Base-by-base conservation (phyloP, 805 yeast genomes). In the Blastobotrys parvus region DNA sequence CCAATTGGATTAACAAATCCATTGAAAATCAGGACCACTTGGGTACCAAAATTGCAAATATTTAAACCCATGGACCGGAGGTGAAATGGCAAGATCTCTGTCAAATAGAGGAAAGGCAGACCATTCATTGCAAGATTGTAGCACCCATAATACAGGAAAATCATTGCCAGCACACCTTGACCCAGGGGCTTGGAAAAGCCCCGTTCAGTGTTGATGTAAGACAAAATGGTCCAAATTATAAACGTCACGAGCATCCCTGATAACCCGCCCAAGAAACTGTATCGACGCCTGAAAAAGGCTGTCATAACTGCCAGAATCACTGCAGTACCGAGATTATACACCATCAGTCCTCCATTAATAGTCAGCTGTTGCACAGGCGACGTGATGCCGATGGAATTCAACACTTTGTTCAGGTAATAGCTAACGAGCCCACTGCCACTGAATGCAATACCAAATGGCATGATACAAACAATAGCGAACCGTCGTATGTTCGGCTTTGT, bases 381-480 rank as follows among this genome's bases (percentile, higher is more conserved):
- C 17, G 72, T 71, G 53, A 75, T 71, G 45, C 81, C 80, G 57
- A 76, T 72, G 17, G 77, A 70, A 47, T 61, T 56, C 48, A 75
- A 64, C n/a, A 77, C 80, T 52, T 67, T 64, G 48, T 65, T 63
- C 49, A 74, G 58, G 58, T 73, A 74, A 64, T 72, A 74, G 3
- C 48, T 44, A 13, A 39, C 37, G 3, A 47, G 47, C 6, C 45
- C 47, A 37, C 36, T 47, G 49, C 15, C 19, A 22, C 44, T 41
- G 37, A 15, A 37, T 3, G 48, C 43, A 8, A 45, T 23, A 25
- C 17, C n/a, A n/a, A 45, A 5, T n/a, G 31, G 13, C 13, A 47
- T 16, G 29, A 36, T 21, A 8, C 39, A 2, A 19, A 21, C 11
- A n/a, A 47, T 25, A 30, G 27, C 21, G 23, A 49, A 31, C 10